A percentile compares a stretch with the other conserved stretches of the same genome.
These are phyloP conservation scores for Penicillium salamii DNA, from an alignment of 495 filamentous ascomycete species.

Conservation along the genomic window DNA sequence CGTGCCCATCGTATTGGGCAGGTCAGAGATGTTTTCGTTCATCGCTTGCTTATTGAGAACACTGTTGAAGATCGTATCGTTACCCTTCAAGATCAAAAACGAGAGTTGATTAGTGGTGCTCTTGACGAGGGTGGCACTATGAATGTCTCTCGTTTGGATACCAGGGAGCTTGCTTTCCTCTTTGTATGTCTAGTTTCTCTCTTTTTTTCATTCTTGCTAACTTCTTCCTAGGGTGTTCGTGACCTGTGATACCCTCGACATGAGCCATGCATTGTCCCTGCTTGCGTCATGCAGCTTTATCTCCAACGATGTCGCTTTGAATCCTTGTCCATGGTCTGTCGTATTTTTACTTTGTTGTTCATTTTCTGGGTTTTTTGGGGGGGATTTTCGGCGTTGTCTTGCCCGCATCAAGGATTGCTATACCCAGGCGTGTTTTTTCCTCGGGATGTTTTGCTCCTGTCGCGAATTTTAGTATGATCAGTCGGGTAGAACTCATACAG, in stretches of 20 bases:
- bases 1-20: constrained; percentile 92
- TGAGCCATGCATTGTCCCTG: no score
- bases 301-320: no score
- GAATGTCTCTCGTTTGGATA: constrained; percentile 59
- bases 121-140: constrained; percentile 75
- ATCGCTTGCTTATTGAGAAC: constrained; percentile 70
- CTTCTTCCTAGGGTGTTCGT: constrained; percentile 4
- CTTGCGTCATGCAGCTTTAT: no score
- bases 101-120: constrained; percentile 71
- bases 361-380: no score
- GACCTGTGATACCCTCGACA: not conserved
- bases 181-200: constrained; percentile 53
- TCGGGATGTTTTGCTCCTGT: no score
- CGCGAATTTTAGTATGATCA: no score
- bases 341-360: not conserved
- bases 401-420: not conserved
- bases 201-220: constrained; percentile 11
- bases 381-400: not conserved
- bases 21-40: constrained; percentile 67
- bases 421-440: constrained; percentile 3
- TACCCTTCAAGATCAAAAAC: constrained; percentile 80
- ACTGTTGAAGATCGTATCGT: constrained; percentile 93
- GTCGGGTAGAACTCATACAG: no score
- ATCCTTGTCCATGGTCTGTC: no score
- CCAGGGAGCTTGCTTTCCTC: constrained; percentile 65